Percentiles rank a stretch among this genome's conserved stretches.
These are phyloP conservation scores for Plasmodium inui DNA, from an alignment of 169 alveolate genomes.

Conservation along the genomic window DNA sequence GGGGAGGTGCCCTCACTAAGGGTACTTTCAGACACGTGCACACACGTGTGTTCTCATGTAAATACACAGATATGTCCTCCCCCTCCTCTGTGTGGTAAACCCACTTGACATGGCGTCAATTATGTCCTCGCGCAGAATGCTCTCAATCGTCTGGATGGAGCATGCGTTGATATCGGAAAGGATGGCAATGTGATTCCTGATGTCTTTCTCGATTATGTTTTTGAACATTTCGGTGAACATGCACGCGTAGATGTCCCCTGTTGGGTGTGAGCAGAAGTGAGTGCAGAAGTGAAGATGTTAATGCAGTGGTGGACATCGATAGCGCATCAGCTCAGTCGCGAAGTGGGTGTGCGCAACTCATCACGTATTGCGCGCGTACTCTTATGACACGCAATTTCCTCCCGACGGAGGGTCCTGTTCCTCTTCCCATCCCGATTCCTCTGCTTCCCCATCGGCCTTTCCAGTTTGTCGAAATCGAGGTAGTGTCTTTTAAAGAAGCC, in stretches of 20 bases:
- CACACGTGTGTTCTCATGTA: background rate
- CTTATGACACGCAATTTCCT: slow-evolving; percentile 50
- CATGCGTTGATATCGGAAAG: slow-evolving; percentile 57
- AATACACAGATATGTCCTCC: background rate
- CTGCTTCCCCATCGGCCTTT: slow-evolving; percentile 25
- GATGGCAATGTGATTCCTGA: slow-evolving; percentile 18
- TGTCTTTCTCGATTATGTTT: slow-evolving; percentile 56
- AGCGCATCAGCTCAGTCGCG: background rate
- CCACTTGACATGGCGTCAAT: slow-evolving; percentile 44
- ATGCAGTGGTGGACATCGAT: background rate
- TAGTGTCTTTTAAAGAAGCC: slow-evolving; percentile 73
- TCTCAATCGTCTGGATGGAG: slow-evolving; percentile 67
- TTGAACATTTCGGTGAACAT: slow-evolving; percentile 76
- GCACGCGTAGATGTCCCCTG: slow-evolving; percentile 55
- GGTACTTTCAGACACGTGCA: background rate
- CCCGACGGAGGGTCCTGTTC: background rate
- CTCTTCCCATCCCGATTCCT: slow-evolving; percentile 13
- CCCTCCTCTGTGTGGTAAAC: slow-evolving; percentile 15
- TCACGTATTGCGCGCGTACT: slow-evolving; percentile 21
- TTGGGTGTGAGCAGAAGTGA: background rate
- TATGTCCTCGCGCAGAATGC: slow-evolving; percentile 56
- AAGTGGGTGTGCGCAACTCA: background rate
- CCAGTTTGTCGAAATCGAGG: slow-evolving; percentile 60
- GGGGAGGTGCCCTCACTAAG: background rate
- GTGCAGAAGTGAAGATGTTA: background rate